Evolutionary conservation across 2,329 filamentous ascomycete genomes (phyloP), one percentile per base, ranked within the genome.

Genomic region (Acrocalymma vagum): DNA sequence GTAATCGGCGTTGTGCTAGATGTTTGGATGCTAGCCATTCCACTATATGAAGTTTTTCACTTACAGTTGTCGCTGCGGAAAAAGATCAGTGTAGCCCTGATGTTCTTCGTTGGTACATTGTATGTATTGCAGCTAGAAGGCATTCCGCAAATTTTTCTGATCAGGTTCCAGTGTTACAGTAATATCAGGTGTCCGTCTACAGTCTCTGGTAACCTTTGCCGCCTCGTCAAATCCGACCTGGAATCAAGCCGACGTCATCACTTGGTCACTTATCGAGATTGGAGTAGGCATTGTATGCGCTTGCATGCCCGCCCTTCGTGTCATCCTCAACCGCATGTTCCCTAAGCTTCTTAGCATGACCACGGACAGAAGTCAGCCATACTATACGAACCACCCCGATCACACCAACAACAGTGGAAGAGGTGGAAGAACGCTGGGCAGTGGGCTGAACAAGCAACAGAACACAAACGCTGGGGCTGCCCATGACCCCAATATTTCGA

Each of bases 31-130:
- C 53, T 71, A 5, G 55, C 54, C 3, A 50, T 71, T 6, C 69
- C 68, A 5, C 48, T 71, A 9, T 63, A 52, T 23, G 55, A 70
- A 29, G 53, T 71, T 5, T 55, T 58, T 16, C 47, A 50, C 15
- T 37, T 71, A 11, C 62, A 69, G 28, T 42, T 71, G 7, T 49
- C 55, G 2, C 51, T 56, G 48, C 66, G 64, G 42, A 69, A 70
- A 55, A 71, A 70, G 58, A 32, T 70, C 18, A 53, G 61, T 37
- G 60, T 70, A 22, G 51, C 65, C 14, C 30, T 69, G 25, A 70
- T 71, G 67, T 71, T 71, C 45, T 58, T 55, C 15, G 56, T 71
- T 6, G 67, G 66, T 13, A 69, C 69, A 28, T 66, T 74, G 69
- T 70, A 30, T 40, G 41, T 29, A 9, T n/a, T 31, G 20, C n/a